Percentiles rank a stretch among this genome's conserved stretches.
Conservation (phyloP, 352 stramenopile species). For the Thalassiosira livingstoniorum region DNA sequence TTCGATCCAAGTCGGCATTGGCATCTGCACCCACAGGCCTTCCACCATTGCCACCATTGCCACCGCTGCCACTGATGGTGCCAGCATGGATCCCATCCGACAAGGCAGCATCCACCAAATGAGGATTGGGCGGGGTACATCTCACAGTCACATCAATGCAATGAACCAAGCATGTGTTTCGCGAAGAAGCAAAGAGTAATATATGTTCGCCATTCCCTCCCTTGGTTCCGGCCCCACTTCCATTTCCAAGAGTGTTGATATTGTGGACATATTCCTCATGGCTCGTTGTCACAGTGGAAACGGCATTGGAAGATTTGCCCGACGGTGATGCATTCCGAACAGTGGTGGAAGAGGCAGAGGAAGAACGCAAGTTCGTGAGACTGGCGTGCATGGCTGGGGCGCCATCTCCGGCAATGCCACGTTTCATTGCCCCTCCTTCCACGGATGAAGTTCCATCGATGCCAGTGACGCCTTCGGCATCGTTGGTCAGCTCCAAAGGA, state of each 20-base stretch:
- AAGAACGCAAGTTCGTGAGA: slow-evolving; percentile 21
- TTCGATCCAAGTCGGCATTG: neutral
- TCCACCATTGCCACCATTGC: neutral
- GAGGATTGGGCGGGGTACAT: slow-evolving; percentile 67
- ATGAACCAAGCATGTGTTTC: slow-evolving; percentile 72
- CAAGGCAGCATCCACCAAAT: slow-evolving; percentile 18
- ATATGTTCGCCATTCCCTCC: slow-evolving; percentile 64
- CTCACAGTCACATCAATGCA: slow-evolving; percentile 80
- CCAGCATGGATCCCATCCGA: neutral
- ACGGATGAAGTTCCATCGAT: neutral
- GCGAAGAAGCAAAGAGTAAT: slow-evolving; percentile 74
- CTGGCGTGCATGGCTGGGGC: slow-evolving; percentile 50
- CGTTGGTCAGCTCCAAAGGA: slow-evolving; percentile 18
- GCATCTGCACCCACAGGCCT: neutral
- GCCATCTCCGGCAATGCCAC: slow-evolving; percentile 34
- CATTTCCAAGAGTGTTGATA: slow-evolving; percentile 8
- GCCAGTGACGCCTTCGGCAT: neutral
- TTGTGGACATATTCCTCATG: slow-evolving; percentile 10
- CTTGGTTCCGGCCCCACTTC: too few relatives aligned
- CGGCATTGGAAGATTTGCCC: too few relatives aligned
- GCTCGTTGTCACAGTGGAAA: neutral
- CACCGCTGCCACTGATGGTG: neutral
- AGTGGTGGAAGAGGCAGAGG: neutral
- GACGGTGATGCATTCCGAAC: slow-evolving; percentile 7
- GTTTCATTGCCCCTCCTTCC: slow-evolving; percentile 6